phyloP scores from a whole-genome alignment of 2,329 filamentous ascomycete species.

The Cercospora canescens region DNA sequence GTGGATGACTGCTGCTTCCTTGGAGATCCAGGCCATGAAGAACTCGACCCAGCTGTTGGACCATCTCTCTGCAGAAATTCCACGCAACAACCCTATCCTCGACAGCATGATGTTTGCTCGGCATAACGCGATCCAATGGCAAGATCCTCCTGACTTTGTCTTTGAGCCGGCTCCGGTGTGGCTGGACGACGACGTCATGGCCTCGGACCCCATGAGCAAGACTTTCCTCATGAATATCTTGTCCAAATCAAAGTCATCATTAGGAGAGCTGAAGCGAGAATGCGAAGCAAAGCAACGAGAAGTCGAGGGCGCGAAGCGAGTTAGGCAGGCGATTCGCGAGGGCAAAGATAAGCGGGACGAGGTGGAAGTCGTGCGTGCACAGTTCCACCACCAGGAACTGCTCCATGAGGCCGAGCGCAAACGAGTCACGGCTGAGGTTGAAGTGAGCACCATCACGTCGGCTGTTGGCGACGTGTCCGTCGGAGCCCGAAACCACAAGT shows the following conservation, averaged over 20 bases:
- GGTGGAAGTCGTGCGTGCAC: constrained; percentile 76
- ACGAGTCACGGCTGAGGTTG: constrained; percentile 84
- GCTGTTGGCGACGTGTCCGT: constrained; percentile 90
- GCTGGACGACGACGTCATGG: constrained; percentile 88
- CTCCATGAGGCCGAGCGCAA: constrained; percentile 82
- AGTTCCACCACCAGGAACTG: constrained; percentile 81
- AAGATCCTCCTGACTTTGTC: constrained; percentile 78
- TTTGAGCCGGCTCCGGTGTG: constrained; percentile 97
- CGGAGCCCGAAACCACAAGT: constrained; percentile 92
- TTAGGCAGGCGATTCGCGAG: constrained; percentile 75
- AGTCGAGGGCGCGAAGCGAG: constrained; percentile 72
- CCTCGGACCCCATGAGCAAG: constrained; percentile 83
- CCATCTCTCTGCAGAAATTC: constrained; percentile 76
- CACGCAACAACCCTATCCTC: constrained; percentile 80
- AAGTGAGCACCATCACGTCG: constrained; percentile 88
- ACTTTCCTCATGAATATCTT: constrained; percentile 89
- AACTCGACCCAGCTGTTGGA: constrained; percentile 72
- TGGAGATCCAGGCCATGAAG: constrained; percentile 78
- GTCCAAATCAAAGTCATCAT: constrained; percentile 81
- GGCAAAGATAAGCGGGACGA: constrained; percentile 89
- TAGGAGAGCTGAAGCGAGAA: constrained; percentile 77
- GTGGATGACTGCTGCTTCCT: constrained; percentile 76
- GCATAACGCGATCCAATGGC: constrained; percentile 79
- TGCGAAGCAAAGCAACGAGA: constrained; percentile 84
- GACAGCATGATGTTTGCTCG: constrained; percentile 98